These are phyloP conservation scores for Xylaria polymorpha DNA, from an alignment of 2,329 filamentous ascomycete genomes.

Conservation along the genomic window DNA sequence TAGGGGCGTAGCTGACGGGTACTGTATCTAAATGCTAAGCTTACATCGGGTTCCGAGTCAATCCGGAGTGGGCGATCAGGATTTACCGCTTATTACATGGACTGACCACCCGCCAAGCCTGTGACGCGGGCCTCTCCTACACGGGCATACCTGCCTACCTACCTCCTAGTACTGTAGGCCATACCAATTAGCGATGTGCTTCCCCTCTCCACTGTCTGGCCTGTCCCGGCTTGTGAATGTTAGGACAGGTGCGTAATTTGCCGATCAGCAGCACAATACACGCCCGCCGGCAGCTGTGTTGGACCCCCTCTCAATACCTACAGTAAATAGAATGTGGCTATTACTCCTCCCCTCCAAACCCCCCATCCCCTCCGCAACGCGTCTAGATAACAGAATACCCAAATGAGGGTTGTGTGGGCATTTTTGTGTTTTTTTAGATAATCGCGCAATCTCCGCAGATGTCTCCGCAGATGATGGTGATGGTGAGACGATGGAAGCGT, in stretches of 20 bases:
- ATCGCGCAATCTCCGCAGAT: conserved; percentile 12
- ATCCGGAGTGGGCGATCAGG: conserved; percentile 30
- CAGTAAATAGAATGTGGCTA: background rate
- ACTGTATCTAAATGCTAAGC: conserved; percentile 11
- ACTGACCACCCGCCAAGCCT: conserved; percentile 33
- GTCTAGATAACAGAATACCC: background rate
- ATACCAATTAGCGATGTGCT: background rate
- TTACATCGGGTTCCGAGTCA: conserved; percentile 27
- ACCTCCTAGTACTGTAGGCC: background rate
- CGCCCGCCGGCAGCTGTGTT: conserved; percentile 25
- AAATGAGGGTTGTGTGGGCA: background rate
- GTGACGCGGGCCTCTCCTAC: conserved; percentile 23
- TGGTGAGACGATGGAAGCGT: conserved; percentile 7
- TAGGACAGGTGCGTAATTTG: background rate
- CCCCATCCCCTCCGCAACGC: background rate
- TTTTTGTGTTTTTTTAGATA: background rate
- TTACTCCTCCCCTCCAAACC: background rate
- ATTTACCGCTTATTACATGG: conserved; percentile 21
- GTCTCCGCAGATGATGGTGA: conserved; percentile 8
- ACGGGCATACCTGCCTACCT: background rate
- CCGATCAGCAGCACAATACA: conserved; percentile 14
- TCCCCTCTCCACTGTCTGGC: conserved; percentile 12
- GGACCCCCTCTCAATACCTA: background rate
- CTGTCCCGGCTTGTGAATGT: conserved; percentile 1
- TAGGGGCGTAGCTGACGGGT: background rate